Evolutionary conservation across 345 rosid species (phyloP).

Genomic region (Hibiscus trionum): DNA sequence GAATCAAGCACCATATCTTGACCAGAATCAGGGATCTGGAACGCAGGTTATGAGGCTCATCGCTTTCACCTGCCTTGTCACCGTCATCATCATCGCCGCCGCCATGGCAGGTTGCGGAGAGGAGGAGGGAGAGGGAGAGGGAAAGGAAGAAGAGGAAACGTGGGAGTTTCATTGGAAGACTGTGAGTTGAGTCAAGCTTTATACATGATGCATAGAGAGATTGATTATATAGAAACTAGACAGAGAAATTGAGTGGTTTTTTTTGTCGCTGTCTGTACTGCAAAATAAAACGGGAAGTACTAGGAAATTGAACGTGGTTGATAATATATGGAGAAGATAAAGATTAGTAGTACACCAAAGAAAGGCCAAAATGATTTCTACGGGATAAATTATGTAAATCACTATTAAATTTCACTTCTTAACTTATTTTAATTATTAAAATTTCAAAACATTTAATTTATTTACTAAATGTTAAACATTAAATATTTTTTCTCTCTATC

Average conservation of each 20-base stretch:
- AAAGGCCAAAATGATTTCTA: too few species aligned
- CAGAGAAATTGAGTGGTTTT: too few species aligned
- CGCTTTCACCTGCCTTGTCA: conserved; percentile 13
- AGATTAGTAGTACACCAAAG: too few species aligned
- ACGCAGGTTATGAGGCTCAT: conserved; percentile 26
- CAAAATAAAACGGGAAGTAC: not conserved
- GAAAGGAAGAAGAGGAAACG: conserved; percentile 28
- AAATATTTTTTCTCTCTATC: too few species aligned
- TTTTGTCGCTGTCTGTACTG: not conserved
- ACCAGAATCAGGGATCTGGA: conserved; percentile 44
- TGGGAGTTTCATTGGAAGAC: conserved; percentile 3
- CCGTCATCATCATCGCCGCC: conserved; percentile 13
- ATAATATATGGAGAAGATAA: too few species aligned
- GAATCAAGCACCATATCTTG: conserved; percentile 59
- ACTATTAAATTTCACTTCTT: too few species aligned
- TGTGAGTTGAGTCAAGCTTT: not conserved
- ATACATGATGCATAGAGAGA: not conserved
- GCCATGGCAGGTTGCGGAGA: conserved; percentile 45
- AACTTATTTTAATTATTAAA: too few species aligned
- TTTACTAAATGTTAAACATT: too few species aligned
- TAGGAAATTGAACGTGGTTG: not conserved
- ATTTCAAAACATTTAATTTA: too few species aligned
- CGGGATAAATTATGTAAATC: too few species aligned
- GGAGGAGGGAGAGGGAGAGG: conserved; percentile 38
- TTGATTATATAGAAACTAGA: not conserved